A percentile compares a stretch with the other conserved stretches of the same genome.
These are phyloP conservation scores for Tolypocladium pustulatum DNA, from an alignment of 2,329 filamentous ascomycete genomes.

Conservation along the genomic window DNA sequence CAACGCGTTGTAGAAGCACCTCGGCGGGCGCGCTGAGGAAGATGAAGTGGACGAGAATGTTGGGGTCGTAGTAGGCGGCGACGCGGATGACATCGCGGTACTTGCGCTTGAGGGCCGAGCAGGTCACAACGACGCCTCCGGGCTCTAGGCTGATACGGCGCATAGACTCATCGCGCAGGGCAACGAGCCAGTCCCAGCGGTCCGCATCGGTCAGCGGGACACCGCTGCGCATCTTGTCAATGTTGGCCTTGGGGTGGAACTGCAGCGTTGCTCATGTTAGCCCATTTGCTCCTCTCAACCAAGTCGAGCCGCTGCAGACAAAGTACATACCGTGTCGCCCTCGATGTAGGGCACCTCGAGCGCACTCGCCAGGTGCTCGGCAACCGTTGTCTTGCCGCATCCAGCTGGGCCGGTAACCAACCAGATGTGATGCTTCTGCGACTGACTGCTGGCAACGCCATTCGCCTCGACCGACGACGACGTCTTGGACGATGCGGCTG, in stretches of 20 bases:
- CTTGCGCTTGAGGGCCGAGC: slow-evolving; percentile 91
- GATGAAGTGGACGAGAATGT: slow-evolving; percentile 80
- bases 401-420: slow-evolving; percentile 70
- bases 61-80: slow-evolving; percentile 63
- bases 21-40: slow-evolving; percentile 74
- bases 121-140: slow-evolving; percentile 82
- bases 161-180: slow-evolving; percentile 59
- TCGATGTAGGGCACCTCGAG: slow-evolving; percentile 63
- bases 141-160: slow-evolving; percentile 44
- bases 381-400: slow-evolving; percentile 70
- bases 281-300: background rate
- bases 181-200: slow-evolving; percentile 93
- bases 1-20: slow-evolving; percentile 65
- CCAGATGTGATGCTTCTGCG: slow-evolving; percentile 56
- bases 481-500: slow-evolving; percentile 2
- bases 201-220: slow-evolving; percentile 84
- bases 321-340: slow-evolving; percentile 55
- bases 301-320: background rate
- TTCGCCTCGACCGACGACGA: slow-evolving; percentile 15
- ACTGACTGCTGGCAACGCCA: slow-evolving; percentile 13
- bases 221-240: slow-evolving; percentile 82
- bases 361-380: slow-evolving; percentile 50
- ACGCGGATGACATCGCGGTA: slow-evolving; percentile 88
- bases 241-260: slow-evolving; percentile 70
- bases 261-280: slow-evolving; percentile 15